These are phyloP conservation scores for Chenopodium album DNA, from an alignment of 148 eudicot species.

Conservation along the genomic window DNA sequence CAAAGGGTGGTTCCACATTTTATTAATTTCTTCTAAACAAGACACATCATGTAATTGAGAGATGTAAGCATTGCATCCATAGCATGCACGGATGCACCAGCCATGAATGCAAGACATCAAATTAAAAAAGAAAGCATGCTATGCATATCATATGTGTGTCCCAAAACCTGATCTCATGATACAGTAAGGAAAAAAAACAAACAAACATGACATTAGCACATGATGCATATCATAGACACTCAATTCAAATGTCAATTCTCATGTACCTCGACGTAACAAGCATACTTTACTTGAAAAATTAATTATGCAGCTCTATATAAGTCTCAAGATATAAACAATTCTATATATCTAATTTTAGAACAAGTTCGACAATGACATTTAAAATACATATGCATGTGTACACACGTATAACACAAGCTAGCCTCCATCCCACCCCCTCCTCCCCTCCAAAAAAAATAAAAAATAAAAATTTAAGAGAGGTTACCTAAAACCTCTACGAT, in stretches of 20 bases:
- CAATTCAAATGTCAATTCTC: neutral
- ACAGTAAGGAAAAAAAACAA: neutral
- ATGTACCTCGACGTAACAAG: neutral
- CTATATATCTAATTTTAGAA: neutral
- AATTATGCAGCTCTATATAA: neutral
- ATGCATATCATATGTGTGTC: neutral
- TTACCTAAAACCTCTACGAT: conserved; percentile 39
- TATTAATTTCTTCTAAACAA: neutral
- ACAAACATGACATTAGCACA: neutral
- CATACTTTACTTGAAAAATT: neutral
- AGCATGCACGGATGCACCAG: neutral
- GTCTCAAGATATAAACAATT: neutral
- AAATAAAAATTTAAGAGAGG: no score
- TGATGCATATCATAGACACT: neutral
- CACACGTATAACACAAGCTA: neutral
- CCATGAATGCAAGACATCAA: neutral
- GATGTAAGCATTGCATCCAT: neutral
- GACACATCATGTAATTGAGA: neutral
- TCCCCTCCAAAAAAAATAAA: neutral
- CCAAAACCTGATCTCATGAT: neutral
- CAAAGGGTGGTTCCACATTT: neutral
- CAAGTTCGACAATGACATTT: neutral
- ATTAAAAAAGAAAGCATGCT: neutral
- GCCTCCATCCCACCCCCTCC: neutral
- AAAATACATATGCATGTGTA: no score